Evolutionary conservation across 108 stramenopile genomes (phyloP), one percentile per base, ranked within the genome.

Genomic region (Skeletonema potamos): DNA sequence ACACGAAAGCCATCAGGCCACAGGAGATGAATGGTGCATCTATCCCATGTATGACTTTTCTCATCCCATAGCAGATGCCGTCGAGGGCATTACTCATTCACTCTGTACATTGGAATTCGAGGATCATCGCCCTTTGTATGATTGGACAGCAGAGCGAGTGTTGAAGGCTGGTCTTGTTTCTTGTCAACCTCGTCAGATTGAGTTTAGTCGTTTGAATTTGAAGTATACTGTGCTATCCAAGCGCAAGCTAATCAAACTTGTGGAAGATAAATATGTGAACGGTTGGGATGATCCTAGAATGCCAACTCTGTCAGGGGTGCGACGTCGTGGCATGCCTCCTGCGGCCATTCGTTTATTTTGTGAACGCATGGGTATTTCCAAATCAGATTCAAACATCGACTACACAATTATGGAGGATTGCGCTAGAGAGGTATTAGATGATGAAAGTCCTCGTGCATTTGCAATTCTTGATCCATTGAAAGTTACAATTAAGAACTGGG

Each of bases 1-100:
- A 66, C 88, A 87, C 65, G 94, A 86, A 73, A 81, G 78, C 26
- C 96, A 95, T 72, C 96, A 94, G 54, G 85, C 85, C 41, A 97
- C 96, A 28, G 96, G 92, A 13, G 90, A 94, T 60, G 77, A 83
- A 36, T 95, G 94, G 94, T 91, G 92, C 78, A 90, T 97, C 43
- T 97, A 95, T 70, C 96, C 96, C 30, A 97, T 97, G 96, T 97
- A 97, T 70, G 96, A 97, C 70, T 95, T 94, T 72, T 84, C 85
- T 24, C 96, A 97, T 76, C 92, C 94, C n/a, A 94, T 95, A 65
- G 69, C 86, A 15, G 96, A 97, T 82, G 90, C 96, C 1, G 66
- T 95, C 32, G 96, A 97, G 65, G 87, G 87, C 0, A 93, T 97
- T 56, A 88, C 94, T 2, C 96, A 97, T 68, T 94, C 92, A 10